Base-by-base conservation (phyloP, 2,329 filamentous ascomycete genomes). In the Harringtonia lauricola region DNA sequence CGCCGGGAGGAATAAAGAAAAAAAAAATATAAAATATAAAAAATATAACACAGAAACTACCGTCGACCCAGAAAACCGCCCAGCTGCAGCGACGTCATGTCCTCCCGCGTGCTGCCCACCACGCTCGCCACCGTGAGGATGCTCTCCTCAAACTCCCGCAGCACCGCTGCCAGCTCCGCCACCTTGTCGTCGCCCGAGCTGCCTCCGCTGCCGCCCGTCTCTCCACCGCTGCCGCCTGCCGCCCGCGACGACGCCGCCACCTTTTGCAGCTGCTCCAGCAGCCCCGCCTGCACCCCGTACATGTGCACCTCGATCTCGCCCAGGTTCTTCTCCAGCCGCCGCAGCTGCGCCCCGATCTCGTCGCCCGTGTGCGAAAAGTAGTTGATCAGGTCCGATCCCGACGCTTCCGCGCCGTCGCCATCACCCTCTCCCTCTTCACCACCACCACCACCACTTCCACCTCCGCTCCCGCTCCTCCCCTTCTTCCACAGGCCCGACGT, bases 241-340 rank as follows among this genome's bases (percentile, higher is more conserved):
- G 40, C 12, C 22, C 18, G 29, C n/a, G 49, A 43, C 47, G 54
- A 49, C 6, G 54, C 51, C 0, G 55, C 52, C 22, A 64, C 60
- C 36, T 74, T 68, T 54, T 76, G 74, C 47, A 81, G 67, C 57
- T 81, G 74, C 48, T 77, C 71, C 38, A 73, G 68, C 47, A 80
- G 64, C 30, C 67, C 72, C 14, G 69, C 66, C 57, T 82, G 77
- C n/a, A 83, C 70, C 9, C 74, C 72, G 48, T 77, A 69, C 48
- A 83, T 64, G 55, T 82, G 79, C 49, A 71, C 67, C 60, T 83
- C 79, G 42, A 83, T 81, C 55, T 83, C 78, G 43, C 68, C 66
- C 44, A 83, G 60, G 48, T 76, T 78, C 37, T 64, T 63, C 53
- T 74, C 71, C 53, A 81, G 80, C 47, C 64, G 70, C 35, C 66